A percentile compares a stretch with the other conserved stretches of the same genome.
Conservation (phyloP, 495 filamentous ascomycete species). For the Penicillium maclennaniae region DNA sequence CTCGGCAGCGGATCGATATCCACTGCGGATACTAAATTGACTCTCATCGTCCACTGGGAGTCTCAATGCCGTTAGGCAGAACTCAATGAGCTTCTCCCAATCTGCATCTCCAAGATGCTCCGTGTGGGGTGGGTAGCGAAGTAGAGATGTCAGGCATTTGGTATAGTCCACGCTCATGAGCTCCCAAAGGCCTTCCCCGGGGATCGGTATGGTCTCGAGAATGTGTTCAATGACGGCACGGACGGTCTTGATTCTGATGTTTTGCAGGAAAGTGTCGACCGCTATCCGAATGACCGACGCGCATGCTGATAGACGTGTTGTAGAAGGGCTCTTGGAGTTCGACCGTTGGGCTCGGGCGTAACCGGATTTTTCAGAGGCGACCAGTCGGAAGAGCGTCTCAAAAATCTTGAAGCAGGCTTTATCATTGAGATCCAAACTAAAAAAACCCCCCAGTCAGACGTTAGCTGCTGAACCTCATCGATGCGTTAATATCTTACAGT, state of each 20-base stretch:
- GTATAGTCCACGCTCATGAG: slow-evolving; percentile 75
- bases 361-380: slow-evolving; percentile 60
- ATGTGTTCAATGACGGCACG: slow-evolving; percentile 78
- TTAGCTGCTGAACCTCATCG: slow-evolving; percentile 5
- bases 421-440: slow-evolving; percentile 57
- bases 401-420: slow-evolving; percentile 76
- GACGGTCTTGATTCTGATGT: slow-evolving; percentile 70
- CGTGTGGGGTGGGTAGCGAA: slow-evolving; percentile 69
- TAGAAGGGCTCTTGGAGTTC: slow-evolving; percentile 42
- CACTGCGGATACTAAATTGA: slow-evolving; percentile 27
- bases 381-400: slow-evolving; percentile 71
- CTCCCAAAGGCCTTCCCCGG: slow-evolving; percentile 57
- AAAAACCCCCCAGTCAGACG: slow-evolving; percentile 17
- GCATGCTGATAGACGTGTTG: slow-evolving; percentile 60
- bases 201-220: slow-evolving; percentile 62
- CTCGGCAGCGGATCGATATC: slow-evolving; percentile 24
- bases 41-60: slow-evolving; percentile 24
- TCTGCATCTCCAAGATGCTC: slow-evolving; percentile 67
- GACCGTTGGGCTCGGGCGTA: slow-evolving; percentile 55
- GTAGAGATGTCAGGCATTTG: slow-evolving; percentile 64
- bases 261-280: slow-evolving; percentile 62
- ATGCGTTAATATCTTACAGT: slow-evolving; percentile 42
- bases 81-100: slow-evolving; percentile 66
- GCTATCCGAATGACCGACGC: slow-evolving; percentile 69
- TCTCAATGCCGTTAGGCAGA: slow-evolving; percentile 48